These are phyloP conservation scores for Wallacemonas sp. DNA, from an alignment of 208 protist species.

Conservation along the genomic window DNA sequence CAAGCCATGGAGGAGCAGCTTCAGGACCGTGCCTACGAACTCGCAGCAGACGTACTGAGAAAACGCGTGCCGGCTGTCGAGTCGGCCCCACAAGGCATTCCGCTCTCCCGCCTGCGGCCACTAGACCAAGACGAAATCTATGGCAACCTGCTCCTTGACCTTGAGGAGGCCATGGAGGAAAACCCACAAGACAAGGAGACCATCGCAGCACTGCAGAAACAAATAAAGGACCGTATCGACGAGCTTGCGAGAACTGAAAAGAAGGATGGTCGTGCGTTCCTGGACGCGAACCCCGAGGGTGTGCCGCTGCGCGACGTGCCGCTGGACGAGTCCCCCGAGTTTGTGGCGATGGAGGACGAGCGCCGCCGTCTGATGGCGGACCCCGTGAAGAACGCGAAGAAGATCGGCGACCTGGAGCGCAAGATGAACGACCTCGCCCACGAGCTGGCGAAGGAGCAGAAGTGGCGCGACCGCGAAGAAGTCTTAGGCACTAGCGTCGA, in stretches of 20 bases:
- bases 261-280: slow-evolving; percentile 21
- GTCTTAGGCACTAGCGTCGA: slow-evolving; percentile 21
- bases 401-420: slow-evolving; percentile 23
- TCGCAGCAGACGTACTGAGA: slow-evolving; percentile 36
- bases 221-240: slow-evolving; percentile 11
- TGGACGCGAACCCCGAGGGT: slow-evolving; percentile 42
- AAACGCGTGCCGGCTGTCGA: slow-evolving; percentile 34
- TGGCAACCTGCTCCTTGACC: slow-evolving; percentile 8
- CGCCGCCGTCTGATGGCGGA: slow-evolving; percentile 9
- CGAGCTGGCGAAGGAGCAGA: slow-evolving; percentile 35
- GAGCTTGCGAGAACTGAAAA: slow-evolving; percentile 20
- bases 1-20: slow-evolving; percentile 23
- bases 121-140: slow-evolving; percentile 35
- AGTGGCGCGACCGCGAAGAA: slow-evolving; percentile 15
- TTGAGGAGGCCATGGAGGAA: slow-evolving; percentile 19
- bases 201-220: slow-evolving; percentile 16
- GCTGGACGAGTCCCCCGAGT: slow-evolving; percentile 42
- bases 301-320: slow-evolving; percentile 29
- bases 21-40: slow-evolving; percentile 46
- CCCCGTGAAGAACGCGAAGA: slow-evolving; percentile 22
- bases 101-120: slow-evolving; percentile 21
- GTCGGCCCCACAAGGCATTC: slow-evolving; percentile 25
- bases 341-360: slow-evolving; percentile 29
- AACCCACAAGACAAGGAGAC: slow-evolving; percentile 12
- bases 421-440: slow-evolving; percentile 34